Evolutionary conservation across 2,329 filamentous ascomycete genomes (phyloP).

Genomic region (Xylaria hypoxylon): DNA sequence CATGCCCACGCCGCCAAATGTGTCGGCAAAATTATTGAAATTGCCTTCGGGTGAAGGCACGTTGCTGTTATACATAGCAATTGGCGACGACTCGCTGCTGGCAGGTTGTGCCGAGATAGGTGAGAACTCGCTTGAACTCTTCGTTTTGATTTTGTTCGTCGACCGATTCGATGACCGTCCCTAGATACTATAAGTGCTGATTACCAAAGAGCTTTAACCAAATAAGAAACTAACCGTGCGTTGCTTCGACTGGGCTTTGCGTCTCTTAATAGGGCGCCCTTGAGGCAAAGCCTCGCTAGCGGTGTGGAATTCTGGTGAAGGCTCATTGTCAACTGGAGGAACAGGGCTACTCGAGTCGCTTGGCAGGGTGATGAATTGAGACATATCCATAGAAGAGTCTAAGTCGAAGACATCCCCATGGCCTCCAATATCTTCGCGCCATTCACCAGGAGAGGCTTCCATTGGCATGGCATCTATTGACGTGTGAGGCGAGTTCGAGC

Average conservation of each 20-base stretch:
- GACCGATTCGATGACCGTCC: constrained; percentile 64
- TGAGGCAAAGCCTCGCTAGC: constrained; percentile 35
- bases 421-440: constrained; percentile 37
- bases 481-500: constrained; percentile 46
- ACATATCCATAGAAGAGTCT: constrained; percentile 43
- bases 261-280: constrained; percentile 45
- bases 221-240: constrained; percentile 45
- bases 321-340: constrained; percentile 43
- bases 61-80: constrained; percentile 56
- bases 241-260: constrained; percentile 46
- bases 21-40: constrained; percentile 54
- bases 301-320: constrained; percentile 37
- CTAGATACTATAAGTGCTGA: constrained; percentile 52
- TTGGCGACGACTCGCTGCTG: constrained; percentile 66
- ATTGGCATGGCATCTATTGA: constrained; percentile 48
- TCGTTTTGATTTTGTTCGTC: constrained; percentile 61
- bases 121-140: constrained; percentile 65
- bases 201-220: neutral
- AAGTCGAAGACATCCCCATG: constrained; percentile 41
- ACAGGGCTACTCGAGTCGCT: constrained; percentile 69
- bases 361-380: constrained; percentile 66
- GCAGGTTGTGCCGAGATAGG: constrained; percentile 64
- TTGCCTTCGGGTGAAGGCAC: constrained; percentile 60
- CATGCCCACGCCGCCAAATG: constrained; percentile 41
- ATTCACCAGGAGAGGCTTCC: constrained; percentile 40